These are phyloP conservation scores for Cinnamomum chago DNA, from an alignment of 164 flowering plant genomes.

Conservation along the genomic window DNA sequence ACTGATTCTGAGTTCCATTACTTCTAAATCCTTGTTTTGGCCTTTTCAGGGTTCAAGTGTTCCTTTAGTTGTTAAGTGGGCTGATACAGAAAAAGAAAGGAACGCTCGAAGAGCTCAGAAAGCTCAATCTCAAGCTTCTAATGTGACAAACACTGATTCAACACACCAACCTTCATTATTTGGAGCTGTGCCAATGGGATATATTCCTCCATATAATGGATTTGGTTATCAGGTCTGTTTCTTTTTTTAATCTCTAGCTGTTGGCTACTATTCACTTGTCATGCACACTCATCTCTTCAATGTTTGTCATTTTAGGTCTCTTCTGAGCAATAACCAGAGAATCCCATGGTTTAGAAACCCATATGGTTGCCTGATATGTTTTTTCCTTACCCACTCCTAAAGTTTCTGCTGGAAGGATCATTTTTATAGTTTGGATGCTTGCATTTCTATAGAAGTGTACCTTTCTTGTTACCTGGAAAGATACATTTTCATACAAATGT, in stretches of 20 bases:
- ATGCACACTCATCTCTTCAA: neutral
- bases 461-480: neutral
- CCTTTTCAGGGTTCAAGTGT: slow-evolving; percentile 75
- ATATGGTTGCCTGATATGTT: neutral
- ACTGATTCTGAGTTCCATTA: neutral
- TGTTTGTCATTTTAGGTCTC: neutral
- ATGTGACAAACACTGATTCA: slow-evolving; percentile 44
- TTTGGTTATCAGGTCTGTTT: slow-evolving; percentile 81
- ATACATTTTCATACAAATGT: too few species aligned
- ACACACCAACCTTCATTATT: slow-evolving; percentile 73
- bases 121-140: slow-evolving; percentile 62
- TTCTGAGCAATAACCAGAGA: neutral
- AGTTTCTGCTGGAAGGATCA: too few species aligned
- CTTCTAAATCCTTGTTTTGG: slow-evolving; percentile 3
- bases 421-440: neutral
- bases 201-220: slow-evolving; percentile 79
- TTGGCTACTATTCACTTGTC: neutral
- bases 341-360: neutral
- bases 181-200: slow-evolving; percentile 88
- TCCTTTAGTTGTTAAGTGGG: slow-evolving; percentile 99
- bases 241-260: neutral
- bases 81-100: slow-evolving; percentile 98
- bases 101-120: slow-evolving; percentile 92
- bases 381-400: too few species aligned
- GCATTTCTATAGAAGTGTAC: neutral